Evolutionary conservation across 257 asterid genomes (phyloP).

Genomic region (Petunia secreta): DNA sequence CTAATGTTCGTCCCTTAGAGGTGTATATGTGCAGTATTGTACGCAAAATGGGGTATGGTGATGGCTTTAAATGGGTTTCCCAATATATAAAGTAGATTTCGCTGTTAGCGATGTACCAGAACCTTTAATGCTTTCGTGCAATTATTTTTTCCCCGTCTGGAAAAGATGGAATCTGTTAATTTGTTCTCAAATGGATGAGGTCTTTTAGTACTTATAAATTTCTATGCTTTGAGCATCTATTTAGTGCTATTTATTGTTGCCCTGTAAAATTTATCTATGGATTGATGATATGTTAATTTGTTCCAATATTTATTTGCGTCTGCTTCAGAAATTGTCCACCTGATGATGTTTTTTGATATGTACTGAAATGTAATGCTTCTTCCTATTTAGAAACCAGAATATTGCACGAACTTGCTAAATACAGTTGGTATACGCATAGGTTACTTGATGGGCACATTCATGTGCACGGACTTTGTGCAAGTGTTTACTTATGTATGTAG

Average conservation of each 20-base stretch:
- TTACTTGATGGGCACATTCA: neutral
- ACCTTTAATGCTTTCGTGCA: conserved; percentile 22
- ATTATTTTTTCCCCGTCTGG: conserved; percentile 28
- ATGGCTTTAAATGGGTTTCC: conserved; percentile 85
- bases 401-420: neutral
- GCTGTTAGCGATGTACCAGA: conserved; percentile 24
- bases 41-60: conserved; percentile 80
- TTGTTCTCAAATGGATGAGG: conserved; percentile 25
- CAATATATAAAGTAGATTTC: conserved; percentile 62
- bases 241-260: conserved; percentile 39
- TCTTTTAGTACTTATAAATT: conserved; percentile 36
- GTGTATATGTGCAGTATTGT: conserved; percentile 87
- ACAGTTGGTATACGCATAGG: neutral
- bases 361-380: neutral
- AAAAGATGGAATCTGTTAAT: conserved; percentile 29
- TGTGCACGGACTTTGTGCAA: neutral
- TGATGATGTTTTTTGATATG: neutral
- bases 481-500: neutral
- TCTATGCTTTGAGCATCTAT: conserved; percentile 39
- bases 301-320: neutral
- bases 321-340: neutral
- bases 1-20: conserved; percentile 72
- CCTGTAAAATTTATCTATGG: conserved; percentile 42
- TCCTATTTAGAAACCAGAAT: neutral
- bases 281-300: neutral